These are phyloP conservation scores for Prunus mume DNA, from an alignment of 306 rosid genomes.

Conservation along the genomic window DNA sequence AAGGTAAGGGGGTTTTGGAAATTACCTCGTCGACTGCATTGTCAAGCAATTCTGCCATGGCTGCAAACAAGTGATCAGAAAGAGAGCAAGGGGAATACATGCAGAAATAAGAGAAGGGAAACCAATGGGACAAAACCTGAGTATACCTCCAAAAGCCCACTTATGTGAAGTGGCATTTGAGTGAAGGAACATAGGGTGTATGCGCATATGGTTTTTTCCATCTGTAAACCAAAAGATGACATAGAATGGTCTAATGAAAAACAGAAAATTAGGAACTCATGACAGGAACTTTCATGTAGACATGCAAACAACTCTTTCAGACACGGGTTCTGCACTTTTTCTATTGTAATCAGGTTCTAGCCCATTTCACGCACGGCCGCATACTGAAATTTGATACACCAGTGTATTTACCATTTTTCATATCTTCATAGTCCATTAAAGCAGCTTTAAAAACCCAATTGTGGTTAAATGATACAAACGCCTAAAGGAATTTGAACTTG, in stretches of 20 bases:
- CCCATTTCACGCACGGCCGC: not conserved
- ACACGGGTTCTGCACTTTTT: not conserved
- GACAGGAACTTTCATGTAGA: not conserved
- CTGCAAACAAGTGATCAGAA: slow-evolving; percentile 40
- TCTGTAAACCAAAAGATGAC: slow-evolving; percentile 39
- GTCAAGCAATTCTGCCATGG: slow-evolving; percentile 88
- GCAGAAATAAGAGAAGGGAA: not conserved
- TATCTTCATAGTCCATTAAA: not conserved
- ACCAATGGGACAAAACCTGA: not conserved
- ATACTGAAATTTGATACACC: not conserved
- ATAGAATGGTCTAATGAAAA: not conserved
- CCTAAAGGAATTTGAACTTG: not conserved
- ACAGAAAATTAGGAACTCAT: not conserved
- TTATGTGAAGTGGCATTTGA: slow-evolving; percentile 98
- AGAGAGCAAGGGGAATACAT: not conserved
- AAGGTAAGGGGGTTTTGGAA: not conserved
- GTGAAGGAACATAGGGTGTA: slow-evolving; percentile 90
- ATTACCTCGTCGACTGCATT: slow-evolving; percentile 92
- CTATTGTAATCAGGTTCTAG: not conserved
- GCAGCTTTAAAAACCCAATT: not conserved
- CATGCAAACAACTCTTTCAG: not conserved
- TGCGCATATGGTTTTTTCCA: slow-evolving; percentile 60
- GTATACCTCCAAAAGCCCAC: slow-evolving; percentile 96
- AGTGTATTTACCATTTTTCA: not conserved
- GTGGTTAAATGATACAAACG: not conserved